phyloP scores from a whole-genome alignment of 2,329 filamentous ascomycete species.

The Epichloe festucae region DNA sequence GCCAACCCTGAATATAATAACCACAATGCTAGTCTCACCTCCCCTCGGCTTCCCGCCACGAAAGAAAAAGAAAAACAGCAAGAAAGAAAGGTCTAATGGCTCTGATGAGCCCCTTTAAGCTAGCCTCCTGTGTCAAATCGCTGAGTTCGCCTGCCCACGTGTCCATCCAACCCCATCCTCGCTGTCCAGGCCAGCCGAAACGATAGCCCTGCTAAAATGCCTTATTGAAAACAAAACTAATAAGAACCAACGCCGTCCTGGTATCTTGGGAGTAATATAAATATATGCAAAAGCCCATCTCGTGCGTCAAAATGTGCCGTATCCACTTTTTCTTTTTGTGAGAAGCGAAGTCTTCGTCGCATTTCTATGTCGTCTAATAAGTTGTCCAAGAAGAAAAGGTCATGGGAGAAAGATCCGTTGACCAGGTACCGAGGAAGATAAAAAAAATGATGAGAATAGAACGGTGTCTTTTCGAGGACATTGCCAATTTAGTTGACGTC shows the following conservation, averaged over 20 bases:
- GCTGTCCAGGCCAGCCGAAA: not conserved
- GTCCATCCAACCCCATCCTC: not conserved
- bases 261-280: conserved; percentile 21
- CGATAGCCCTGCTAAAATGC: not conserved
- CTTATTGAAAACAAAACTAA: conserved; percentile 3
- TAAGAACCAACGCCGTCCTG: conserved; percentile 24
- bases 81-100: not conserved
- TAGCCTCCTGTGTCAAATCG: not conserved
- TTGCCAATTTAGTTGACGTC: conserved; percentile 6
- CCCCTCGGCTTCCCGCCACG: not conserved
- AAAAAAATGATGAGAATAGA: not conserved
- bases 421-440: not conserved
- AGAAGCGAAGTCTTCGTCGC: conserved; percentile 18
- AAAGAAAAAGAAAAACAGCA: not conserved
- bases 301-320: not conserved
- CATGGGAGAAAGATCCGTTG: not conserved
- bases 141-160: conserved; percentile 1
- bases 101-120: not conserved
- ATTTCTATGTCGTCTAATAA: conserved; percentile 12
- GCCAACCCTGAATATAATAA: too few relatives aligned
- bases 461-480: not conserved
- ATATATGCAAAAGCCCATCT: conserved; percentile 4
- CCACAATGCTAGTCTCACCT: too few relatives aligned
- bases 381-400: conserved; percentile 10
- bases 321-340: conserved; percentile 6